Percentiles rank a stretch among this genome's conserved stretches.
Evolutionary conservation across 2,329 filamentous ascomycete genomes (phyloP).

Genomic region (Xylaria sp.): DNA sequence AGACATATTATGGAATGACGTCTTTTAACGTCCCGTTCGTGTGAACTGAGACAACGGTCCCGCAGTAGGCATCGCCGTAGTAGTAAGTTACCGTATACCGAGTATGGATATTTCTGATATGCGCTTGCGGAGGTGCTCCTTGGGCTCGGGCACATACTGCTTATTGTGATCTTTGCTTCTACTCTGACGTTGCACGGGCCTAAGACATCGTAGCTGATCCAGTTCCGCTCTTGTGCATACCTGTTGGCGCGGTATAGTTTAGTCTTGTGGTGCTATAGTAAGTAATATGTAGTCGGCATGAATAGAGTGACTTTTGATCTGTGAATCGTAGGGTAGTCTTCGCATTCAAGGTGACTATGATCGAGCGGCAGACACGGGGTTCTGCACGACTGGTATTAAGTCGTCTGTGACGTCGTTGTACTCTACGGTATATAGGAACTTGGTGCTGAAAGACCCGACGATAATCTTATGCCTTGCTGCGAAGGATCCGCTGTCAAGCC

Average conservation of each 20-base stretch:
- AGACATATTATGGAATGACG: constrained; percentile 59
- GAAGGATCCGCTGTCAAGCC: neutral
- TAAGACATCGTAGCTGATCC: constrained; percentile 45
- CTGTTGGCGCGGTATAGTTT: constrained; percentile 48
- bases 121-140: constrained; percentile 46
- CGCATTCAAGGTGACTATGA: constrained; percentile 50
- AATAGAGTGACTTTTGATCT: neutral
- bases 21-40: constrained; percentile 53
- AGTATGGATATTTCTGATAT: constrained; percentile 40
- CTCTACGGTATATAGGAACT: constrained; percentile 48
- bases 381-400: constrained; percentile 43
- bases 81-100: constrained; percentile 49
- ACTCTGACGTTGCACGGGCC: constrained; percentile 42
- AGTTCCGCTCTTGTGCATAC: constrained; percentile 40
- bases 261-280: constrained; percentile 47
- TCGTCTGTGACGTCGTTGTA: constrained; percentile 47
- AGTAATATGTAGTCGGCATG: constrained; percentile 1
- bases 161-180: constrained; percentile 36
- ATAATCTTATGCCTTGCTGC: constrained; percentile 38
- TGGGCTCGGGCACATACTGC: constrained; percentile 38
- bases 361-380: constrained; percentile 38
- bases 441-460: constrained; percentile 48
- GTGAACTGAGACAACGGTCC: constrained; percentile 55
- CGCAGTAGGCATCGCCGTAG: constrained; percentile 45
- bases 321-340: constrained; percentile 23